phyloP scores from a whole-genome alignment of 495 filamentous ascomycete genomes.

The Hypoxylon cercidicola region DNA sequence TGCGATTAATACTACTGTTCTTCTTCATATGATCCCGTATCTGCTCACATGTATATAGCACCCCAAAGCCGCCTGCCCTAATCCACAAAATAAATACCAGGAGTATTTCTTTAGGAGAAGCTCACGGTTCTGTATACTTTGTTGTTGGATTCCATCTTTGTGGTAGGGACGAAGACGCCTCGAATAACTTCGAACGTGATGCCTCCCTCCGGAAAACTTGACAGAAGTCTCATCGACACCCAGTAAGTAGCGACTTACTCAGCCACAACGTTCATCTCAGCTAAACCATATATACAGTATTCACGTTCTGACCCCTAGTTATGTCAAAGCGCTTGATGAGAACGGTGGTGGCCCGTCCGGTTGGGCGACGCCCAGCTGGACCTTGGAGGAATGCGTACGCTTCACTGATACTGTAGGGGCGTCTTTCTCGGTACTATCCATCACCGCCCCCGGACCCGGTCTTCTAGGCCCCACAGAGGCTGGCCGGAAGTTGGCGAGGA shows the following conservation, averaged over 20 bases:
- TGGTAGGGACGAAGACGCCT: too few relatives aligned
- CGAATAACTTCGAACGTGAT: too few relatives aligned
- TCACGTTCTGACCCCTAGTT: conserved; percentile 1
- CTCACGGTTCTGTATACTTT: too few relatives aligned
- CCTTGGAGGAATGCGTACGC: not conserved
- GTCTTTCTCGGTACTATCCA: not conserved
- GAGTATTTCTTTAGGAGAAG: too few relatives aligned
- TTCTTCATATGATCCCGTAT: too few relatives aligned
- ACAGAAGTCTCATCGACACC: not conserved
- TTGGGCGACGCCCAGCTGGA: not conserved
- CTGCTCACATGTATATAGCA: too few relatives aligned
- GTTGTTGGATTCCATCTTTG: too few relatives aligned
- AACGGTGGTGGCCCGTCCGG: conserved; percentile 1
- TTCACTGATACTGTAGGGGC: not conserved
- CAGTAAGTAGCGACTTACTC: not conserved
- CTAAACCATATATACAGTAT: not conserved
- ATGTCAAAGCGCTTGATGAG: conserved; percentile 1
- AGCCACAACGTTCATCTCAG: not conserved
- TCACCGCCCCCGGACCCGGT: not conserved
- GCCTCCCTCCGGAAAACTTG: not conserved
- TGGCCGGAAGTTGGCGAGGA: not conserved
- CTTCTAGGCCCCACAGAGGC: not conserved
- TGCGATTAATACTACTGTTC: too few relatives aligned
- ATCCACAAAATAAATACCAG: too few relatives aligned
- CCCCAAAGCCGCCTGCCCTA: too few relatives aligned